These are phyloP conservation scores for Zancudomyces culisetae DNA, from an alignment of 371 early-diverging fungal species.

Conservation along the genomic window DNA sequence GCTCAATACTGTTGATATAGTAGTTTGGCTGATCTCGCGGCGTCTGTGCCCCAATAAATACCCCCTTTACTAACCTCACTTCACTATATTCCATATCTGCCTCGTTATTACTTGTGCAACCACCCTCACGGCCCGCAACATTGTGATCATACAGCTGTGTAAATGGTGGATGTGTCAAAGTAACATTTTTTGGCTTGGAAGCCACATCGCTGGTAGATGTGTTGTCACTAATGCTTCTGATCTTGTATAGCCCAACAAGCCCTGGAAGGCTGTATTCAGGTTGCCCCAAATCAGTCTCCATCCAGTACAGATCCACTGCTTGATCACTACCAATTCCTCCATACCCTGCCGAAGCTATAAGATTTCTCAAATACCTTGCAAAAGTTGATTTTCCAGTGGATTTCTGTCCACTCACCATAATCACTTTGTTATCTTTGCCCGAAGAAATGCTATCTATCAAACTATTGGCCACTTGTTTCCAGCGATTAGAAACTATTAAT, in stretches of 20 bases:
- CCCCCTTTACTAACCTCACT: not conserved
- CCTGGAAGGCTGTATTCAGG: slow-evolving; percentile 32
- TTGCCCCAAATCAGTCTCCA: slow-evolving; percentile 42
- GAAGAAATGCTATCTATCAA: too few relatives aligned
- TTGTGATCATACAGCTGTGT: not conserved
- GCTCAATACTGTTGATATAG: slow-evolving; percentile 13
- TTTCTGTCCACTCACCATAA: slow-evolving; percentile 26
- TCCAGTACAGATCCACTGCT: slow-evolving; percentile 22
- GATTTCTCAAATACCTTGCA: slow-evolving; percentile 26
- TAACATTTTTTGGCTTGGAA: too few relatives aligned
- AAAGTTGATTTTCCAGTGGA: slow-evolving; percentile 39
- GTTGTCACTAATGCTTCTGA: slow-evolving; percentile 4
- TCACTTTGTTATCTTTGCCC: not conserved
- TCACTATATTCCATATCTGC: slow-evolving; percentile 2
- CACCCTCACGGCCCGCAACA: not conserved
- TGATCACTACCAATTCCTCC: too few relatives aligned
- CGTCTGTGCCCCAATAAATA: slow-evolving; percentile 29
- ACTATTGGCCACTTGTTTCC: too few relatives aligned
- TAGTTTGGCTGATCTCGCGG: slow-evolving; percentile 34
- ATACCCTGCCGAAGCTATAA: too few relatives aligned
- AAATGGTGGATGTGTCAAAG: too few relatives aligned
- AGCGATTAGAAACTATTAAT: too few relatives aligned
- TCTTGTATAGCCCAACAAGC: slow-evolving; percentile 25
- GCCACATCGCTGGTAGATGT: not conserved
- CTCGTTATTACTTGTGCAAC: too few relatives aligned